A percentile compares a stretch with the other conserved stretches of the same genome.
Evolutionary conservation across 23 red algal genomes (phyloP).

Genomic region (Cyanidiococcus yangmingshanensis): DNA sequence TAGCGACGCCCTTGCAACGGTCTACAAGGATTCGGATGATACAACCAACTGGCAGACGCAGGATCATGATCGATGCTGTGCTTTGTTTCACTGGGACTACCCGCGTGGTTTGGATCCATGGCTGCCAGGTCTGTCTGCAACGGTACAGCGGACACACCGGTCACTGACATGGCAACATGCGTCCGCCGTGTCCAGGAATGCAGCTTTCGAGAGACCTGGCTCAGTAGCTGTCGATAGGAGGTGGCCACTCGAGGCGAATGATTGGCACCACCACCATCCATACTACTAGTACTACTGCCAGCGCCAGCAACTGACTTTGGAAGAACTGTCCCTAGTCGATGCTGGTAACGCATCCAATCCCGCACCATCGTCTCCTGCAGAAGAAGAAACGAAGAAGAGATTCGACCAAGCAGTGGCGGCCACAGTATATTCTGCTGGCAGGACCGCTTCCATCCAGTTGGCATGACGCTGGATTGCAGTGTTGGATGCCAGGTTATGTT

Average conservation of each 20-base stretch:
- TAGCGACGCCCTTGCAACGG: background rate
- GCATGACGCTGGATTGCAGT: background rate
- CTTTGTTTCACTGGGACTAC: background rate
- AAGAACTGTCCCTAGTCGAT: no score
- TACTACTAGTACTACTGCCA: background rate
- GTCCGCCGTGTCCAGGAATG: background rate
- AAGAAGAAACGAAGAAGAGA: background rate
- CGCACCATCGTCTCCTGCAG: background rate
- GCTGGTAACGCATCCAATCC: background rate
- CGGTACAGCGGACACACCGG: background rate
- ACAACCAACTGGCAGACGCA: background rate
- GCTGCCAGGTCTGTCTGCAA: background rate
- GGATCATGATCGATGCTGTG: constrained; percentile 5
- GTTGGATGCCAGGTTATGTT: background rate
- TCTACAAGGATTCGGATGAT: constrained; percentile 1
- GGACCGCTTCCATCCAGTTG: background rate
- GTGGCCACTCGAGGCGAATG: background rate
- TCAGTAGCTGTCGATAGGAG: background rate
- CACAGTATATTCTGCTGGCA: background rate
- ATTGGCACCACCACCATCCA: background rate
- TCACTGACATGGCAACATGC: background rate
- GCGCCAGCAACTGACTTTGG: background rate
- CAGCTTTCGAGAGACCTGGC: background rate
- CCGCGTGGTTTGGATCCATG: background rate
- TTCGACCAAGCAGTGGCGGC: background rate